Evolutionary conservation across 305 asterid species (phyloP).

Genomic region (Solanum hybrid): DNA sequence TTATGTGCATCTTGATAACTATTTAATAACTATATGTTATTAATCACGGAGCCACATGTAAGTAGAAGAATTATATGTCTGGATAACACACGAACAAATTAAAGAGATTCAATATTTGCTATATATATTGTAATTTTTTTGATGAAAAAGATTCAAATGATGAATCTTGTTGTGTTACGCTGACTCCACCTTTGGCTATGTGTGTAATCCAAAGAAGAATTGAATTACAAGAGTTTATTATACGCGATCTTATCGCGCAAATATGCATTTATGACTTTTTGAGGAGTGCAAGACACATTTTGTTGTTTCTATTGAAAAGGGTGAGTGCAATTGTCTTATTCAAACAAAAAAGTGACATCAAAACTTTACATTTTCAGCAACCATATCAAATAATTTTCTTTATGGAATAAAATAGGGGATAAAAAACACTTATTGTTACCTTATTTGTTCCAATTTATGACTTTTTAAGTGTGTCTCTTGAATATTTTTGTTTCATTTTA

Average conservation of each 20-base stretch:
- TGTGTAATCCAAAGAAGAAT: not conserved
- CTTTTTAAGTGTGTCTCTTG: not conserved
- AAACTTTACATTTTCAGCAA: not conserved
- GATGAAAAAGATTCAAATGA: not conserved
- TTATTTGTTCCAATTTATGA: not conserved
- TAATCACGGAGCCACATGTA: not conserved
- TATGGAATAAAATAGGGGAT: not conserved
- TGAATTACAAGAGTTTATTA: not conserved
- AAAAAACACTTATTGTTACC: not conserved
- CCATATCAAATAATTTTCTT: not conserved
- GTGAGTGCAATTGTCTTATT: not conserved
- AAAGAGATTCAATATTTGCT: not conserved
- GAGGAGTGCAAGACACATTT: not conserved
- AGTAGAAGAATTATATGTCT: not conserved
- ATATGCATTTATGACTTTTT: not conserved
- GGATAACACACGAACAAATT: not conserved
- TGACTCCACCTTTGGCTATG: not conserved
- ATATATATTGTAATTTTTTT: not conserved
- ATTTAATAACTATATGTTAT: not conserved
- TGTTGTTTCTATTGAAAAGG: not conserved
- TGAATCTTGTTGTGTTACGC: not conserved
- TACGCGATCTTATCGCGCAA: accelerated
- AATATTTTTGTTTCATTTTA: not conserved
- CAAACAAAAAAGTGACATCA: not conserved
- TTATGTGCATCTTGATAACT: not conserved